Evolutionary conservation across 2,329 filamentous ascomycete genomes (phyloP).

Genomic region (Ascochyta fabae): DNA sequence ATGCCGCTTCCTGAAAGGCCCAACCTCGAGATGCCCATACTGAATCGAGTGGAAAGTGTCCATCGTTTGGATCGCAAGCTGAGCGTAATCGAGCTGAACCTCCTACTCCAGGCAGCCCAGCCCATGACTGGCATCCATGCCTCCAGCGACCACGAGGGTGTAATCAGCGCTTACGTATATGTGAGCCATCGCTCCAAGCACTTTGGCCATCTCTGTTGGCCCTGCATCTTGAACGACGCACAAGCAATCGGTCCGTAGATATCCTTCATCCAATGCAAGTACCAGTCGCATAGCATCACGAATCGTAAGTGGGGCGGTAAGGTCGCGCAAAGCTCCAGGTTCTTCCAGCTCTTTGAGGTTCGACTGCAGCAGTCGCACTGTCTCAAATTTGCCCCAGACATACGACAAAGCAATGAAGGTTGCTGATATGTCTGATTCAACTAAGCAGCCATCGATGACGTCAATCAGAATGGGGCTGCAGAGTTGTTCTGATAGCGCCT

Average conservation of each 20-base stretch:
- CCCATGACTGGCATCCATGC: background rate
- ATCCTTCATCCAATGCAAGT: background rate
- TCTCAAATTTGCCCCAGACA: background rate
- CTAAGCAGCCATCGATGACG: background rate
- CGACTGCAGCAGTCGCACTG: background rate
- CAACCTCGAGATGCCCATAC: background rate
- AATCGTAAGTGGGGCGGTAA: background rate
- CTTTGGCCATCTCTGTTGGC: background rate
- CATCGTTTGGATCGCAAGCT: background rate
- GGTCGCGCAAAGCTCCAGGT: background rate
- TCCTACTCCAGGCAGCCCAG: background rate
- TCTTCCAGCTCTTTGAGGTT: background rate
- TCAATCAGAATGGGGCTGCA: background rate
- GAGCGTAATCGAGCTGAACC: background rate
- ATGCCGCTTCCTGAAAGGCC: conserved; percentile 3
- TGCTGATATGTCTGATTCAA: background rate
- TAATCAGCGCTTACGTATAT: background rate
- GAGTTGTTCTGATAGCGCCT: too few relatives aligned
- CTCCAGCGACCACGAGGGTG: background rate
- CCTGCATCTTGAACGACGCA: background rate
- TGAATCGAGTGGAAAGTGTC: background rate
- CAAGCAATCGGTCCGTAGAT: conserved; percentile 1
- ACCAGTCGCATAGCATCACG: background rate
- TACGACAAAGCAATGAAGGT: conserved; percentile 2
- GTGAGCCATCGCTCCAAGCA: background rate